These are phyloP conservation scores for Dothidotthia symphoricarpi DNA, from an alignment of 2,329 filamentous ascomycete species.

Conservation along the genomic window DNA sequence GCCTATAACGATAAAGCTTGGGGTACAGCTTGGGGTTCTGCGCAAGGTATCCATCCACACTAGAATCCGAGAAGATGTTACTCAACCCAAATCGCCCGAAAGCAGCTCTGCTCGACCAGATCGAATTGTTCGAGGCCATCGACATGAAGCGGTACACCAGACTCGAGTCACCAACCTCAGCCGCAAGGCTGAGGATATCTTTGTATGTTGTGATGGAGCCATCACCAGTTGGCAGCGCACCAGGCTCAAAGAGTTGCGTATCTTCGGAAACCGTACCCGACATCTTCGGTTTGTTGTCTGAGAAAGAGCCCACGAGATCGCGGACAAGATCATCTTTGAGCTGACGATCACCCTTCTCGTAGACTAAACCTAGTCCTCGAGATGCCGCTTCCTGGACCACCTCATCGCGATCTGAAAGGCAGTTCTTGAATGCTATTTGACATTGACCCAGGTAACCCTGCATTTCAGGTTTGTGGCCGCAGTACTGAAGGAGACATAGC, in stretches of 20 bases:
- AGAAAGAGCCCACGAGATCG: constrained; percentile 87
- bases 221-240: constrained; percentile 84
- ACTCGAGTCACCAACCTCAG: constrained; percentile 92
- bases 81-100: constrained; percentile 93
- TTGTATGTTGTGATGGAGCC: constrained; percentile 94
- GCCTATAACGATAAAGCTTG: constrained; percentile 85
- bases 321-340: constrained; percentile 81
- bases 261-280: constrained; percentile 79
- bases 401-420: constrained; percentile 85
- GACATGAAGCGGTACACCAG: constrained; percentile 99
- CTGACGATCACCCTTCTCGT: constrained; percentile 81
- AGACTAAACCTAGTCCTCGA: constrained; percentile 84
- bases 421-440: constrained; percentile 82
- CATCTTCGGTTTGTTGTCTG: constrained; percentile 66
- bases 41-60: constrained; percentile 62
- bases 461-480: constrained; percentile 72
- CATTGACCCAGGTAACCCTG: constrained; percentile 73
- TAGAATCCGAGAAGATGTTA: constrained; percentile 84
- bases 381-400: constrained; percentile 95
- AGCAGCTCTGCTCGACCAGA: constrained; percentile 95
- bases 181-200: constrained; percentile 92
- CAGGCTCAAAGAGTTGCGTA: constrained; percentile 90
- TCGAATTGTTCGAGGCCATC: constrained; percentile 88
- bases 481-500: constrained; percentile 86
- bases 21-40: constrained; percentile 93